Base-by-base conservation (phyloP, 1,284 basidiomycete species). In the Pyrrhoderma lamaoense region DNA sequence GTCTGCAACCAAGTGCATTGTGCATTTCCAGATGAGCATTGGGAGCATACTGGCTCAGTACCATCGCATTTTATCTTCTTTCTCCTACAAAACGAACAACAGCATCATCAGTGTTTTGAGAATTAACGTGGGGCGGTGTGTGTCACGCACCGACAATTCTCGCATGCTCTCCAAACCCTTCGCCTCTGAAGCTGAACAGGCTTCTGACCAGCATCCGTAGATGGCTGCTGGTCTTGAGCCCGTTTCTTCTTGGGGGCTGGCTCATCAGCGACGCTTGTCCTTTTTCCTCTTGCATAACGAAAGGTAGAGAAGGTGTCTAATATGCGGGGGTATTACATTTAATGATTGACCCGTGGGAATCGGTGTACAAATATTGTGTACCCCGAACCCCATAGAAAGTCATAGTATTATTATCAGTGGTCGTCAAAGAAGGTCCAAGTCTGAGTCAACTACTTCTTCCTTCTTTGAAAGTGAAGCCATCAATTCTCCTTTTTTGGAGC, bases 41-140 rank as follows among this genome's bases (percentile, higher is more conserved):
- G 88, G 0, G 85, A 82, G 59, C 87, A 90, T n/a, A 82, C 84
- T 11, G 87, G 87, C 62, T 90, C 87, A 60, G 71, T 77, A 56
- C 87, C 88, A 70, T 90, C 88, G 66, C 88, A 90, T 65, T 90
- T 90, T 64, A 90, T 89, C 76, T 90, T 90, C 77, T 90, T 90
- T 56, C 86, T 79, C 57, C 87, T 89, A 63, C 9, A 9, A 40
- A 39, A n/a, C n/a, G n/a, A 47, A 55, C 47, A 53, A 38, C 43
- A 47, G 13, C 14, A 44, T 19, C 27, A 31, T 5, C 27, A n/a
- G 27, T 31, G 8, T 44, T 44, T 44, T n/a, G 16, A 21, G 14
- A 7, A 8, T 44, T 44, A 44, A 19, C 23, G 21, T 22, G 19
- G 40, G 16, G 2, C 35, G 34, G 14, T 35, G 45, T 22, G 22